phyloP scores from a whole-genome alignment of 768 basidiomycete species.

The Podaxis pistillaris region DNA sequence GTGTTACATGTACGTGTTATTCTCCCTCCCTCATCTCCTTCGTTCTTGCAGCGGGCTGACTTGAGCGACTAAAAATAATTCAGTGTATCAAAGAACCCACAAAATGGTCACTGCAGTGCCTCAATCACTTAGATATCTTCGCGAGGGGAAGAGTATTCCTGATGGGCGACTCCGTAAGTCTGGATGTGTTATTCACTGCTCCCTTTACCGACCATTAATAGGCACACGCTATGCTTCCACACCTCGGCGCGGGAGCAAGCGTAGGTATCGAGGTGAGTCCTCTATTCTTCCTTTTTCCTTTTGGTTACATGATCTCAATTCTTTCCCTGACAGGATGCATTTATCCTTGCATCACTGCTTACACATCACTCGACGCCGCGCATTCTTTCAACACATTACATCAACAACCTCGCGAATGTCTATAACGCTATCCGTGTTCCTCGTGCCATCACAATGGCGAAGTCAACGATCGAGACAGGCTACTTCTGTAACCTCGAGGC shows the following conservation, averaged over 20 bases:
- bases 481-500: constrained; percentile 16
- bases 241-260: constrained; percentile 48
- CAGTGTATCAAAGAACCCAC: constrained; percentile 35
- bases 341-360: constrained; percentile 35
- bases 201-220: constrained; percentile 26
- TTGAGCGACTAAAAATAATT: background rate
- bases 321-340: constrained; percentile 36
- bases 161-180: constrained; percentile 45
- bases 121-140: constrained; percentile 39
- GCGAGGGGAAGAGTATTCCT: constrained; percentile 39
- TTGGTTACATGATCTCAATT: background rate
- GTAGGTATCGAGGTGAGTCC: constrained; percentile 42
- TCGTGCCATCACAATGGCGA: constrained; percentile 22
- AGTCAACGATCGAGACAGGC: constrained; percentile 14
- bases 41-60: background rate
- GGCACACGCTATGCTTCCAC: constrained; percentile 49
- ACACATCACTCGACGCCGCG: constrained; percentile 34
- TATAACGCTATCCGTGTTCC: constrained; percentile 28
- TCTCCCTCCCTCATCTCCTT: background rate
- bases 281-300: background rate
- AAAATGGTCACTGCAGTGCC: constrained; percentile 42
- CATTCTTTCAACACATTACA: constrained; percentile 5
- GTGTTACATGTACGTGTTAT: constrained; percentile 18
- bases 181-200: background rate
- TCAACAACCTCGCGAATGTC: constrained; percentile 16